Base-by-base conservation (phyloP, 495 filamentous ascomycete species). In the Aspergillus saccharolyticus region DNA sequence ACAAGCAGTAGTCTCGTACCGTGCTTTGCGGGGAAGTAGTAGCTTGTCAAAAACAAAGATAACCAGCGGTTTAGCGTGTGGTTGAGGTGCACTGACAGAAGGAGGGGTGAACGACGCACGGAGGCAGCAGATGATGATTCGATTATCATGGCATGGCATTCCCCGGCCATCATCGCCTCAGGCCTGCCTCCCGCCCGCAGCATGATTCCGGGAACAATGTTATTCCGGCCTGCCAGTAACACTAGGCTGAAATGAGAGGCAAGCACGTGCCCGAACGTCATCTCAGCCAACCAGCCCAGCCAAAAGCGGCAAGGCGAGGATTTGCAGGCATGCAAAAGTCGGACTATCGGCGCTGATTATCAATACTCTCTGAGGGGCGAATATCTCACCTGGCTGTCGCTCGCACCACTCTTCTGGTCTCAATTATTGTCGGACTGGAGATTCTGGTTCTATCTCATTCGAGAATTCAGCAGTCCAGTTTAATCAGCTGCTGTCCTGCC, bases 281-380 rank as follows among this genome's bases (percentile, higher is more conserved):
- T 62, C 21, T 1, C 45, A 14, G 48, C 53, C 44, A 10, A 64
- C 2, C 45, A 14, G 48, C 53, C 2, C 45, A 14, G 48, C 53
- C 44, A 10, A 64, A 65, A 66, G 63, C 56, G 62, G 57, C 62
- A 63, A 56, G 57, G 47, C 45, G 49, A 56, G 55, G 42, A 56
- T 39, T 39, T 39, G 7, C 33, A 39, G 33, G 33, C 33, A 39
- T 39, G 33, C 33, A 39, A 39, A 39, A 39, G 33, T 39, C 33
- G 33, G 33, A 39, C 33, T 63, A 65, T 68, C 61, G 61, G 59
- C 53, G 52, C 48, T 59, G 55, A 58, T 62, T 59, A 62, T 55
- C 52, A 49, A 62, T 47, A 42, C 50, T 54, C 33, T 44, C 28
- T 33, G 52, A 44, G 44, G 42, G 45, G 51, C 49, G 53, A 25